Base-by-base conservation (phyloP, 768 basidiomycete genomes). In the Epithele typhae region DNA sequence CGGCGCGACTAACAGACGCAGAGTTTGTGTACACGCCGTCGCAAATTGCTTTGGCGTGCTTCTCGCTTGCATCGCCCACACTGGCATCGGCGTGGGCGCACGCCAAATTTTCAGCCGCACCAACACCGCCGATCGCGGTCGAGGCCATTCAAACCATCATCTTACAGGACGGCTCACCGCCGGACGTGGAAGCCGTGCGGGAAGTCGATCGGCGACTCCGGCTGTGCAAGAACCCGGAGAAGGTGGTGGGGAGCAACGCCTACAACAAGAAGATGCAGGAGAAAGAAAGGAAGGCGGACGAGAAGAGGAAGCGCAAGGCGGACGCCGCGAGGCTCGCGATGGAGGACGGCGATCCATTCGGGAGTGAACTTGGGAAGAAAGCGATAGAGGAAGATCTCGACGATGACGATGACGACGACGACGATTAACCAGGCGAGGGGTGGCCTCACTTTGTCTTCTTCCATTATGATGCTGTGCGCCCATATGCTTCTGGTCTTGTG, bases 211-310 rank as follows among this genome's bases (percentile, higher is more conserved):
- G 85, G 60, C 74, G 92, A 37, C 70, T 99, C 37, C 84, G 81
- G 59, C 59, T 86, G 30, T 97, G 95, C 72, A 90, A 92, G 63
- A 98, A 99, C 59, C 96, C 96, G 4, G 93, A 95, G 66, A 96
- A 94, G 65, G 84, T 95, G 5, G 81, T 83, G 11, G 93, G 92
- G n/a, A 95, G 83, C 52, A 84, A 80, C 50, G 86, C 89, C 3
- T 92, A 86, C 63, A 63, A 83, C 21, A 77, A 79, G 18, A 82
- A 81, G 61, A 82, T 79, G 54, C 79, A 73, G n/a, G 83, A 81
- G 55, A 81, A 82, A 46, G 87, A 89, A 56, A 77, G 70, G 44
- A 77, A 75, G 57, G 83, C 82, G 2, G 79, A 79, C 51, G 78
- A 77, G 49, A 92, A 87, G 63, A 72, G 89, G 46, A 49, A 48